phyloP scores from a whole-genome alignment of 768 basidiomycete genomes.

The Xerocomus brunneocitrinus region DNA sequence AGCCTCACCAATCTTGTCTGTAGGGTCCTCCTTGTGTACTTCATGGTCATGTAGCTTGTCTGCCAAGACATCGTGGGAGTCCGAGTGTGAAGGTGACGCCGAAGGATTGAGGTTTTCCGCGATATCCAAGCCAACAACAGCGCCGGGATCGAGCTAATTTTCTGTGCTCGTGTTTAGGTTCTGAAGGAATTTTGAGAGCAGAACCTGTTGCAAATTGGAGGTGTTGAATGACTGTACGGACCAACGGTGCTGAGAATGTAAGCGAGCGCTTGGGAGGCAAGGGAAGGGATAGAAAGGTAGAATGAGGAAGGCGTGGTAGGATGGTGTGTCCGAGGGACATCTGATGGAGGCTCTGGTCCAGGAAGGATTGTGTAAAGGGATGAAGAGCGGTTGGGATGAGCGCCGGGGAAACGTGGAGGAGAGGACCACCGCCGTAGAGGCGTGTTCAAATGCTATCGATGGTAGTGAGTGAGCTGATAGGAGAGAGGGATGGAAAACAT shows the following conservation, averaged over 20 bases:
- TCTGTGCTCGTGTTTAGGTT: no score
- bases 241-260: constrained; percentile 70
- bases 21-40: constrained; percentile 35
- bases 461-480: neutral
- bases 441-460: constrained; percentile 78
- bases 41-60: constrained; percentile 31
- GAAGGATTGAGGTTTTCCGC: constrained; percentile 46
- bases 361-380: constrained; percentile 64
- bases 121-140: constrained; percentile 67
- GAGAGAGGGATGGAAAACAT: constrained; percentile 21
- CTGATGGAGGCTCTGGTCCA: constrained; percentile 15
- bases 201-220: constrained; percentile 78
- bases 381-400: constrained; percentile 60
- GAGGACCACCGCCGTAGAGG: constrained; percentile 83
- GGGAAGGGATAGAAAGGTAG: constrained; percentile 76
- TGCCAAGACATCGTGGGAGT: constrained; percentile 20
- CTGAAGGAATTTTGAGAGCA: constrained; percentile 43
- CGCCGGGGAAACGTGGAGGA: constrained; percentile 58
- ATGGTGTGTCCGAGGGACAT: constrained; percentile 53
- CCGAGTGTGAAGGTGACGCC: constrained; percentile 7
- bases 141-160: constrained; percentile 53
- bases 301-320: constrained; percentile 76
- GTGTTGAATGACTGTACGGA: constrained; percentile 65
- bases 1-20: constrained; percentile 89
- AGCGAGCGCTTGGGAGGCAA: constrained; percentile 72